phyloP scores from a whole-genome alignment of 805 yeast genomes.

The Candida morakotiae region DNA sequence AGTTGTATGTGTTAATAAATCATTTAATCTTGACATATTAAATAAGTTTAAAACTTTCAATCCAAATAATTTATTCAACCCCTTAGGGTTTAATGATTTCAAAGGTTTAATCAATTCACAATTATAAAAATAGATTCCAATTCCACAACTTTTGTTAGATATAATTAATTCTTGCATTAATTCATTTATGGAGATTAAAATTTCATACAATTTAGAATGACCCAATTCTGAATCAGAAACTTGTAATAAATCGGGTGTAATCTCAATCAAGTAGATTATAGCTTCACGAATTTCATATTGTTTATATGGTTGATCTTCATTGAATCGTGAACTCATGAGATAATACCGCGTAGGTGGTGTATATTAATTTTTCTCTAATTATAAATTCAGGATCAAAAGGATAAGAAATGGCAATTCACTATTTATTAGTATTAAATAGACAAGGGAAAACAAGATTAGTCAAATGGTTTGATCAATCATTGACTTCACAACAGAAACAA shows the following conservation, averaged over 20 bases:
- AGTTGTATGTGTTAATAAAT: conserved; percentile 43
- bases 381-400: too few species aligned
- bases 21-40: conserved; percentile 54
- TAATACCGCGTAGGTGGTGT: too few species aligned
- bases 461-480: conserved; percentile 58
- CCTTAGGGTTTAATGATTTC: conserved; percentile 25
- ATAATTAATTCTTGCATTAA: conserved; percentile 64
- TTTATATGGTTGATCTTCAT: conserved; percentile 18
- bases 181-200: conserved; percentile 55
- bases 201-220: conserved; percentile 44
- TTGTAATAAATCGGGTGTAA: conserved; percentile 43
- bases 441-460: conserved; percentile 90
- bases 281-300: conserved; percentile 58
- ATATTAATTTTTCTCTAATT: too few species aligned
- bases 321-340: conserved; percentile 7
- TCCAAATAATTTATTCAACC: conserved; percentile 48
- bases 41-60: conserved; percentile 52
- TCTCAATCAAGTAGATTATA: conserved; percentile 57
- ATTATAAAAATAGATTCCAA: conserved; percentile 68
- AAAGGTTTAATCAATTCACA: conserved; percentile 28
- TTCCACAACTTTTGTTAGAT: conserved; percentile 61
- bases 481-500: conserved; percentile 26
- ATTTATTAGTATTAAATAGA: conserved; percentile 76
- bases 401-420: conserved; percentile 87
- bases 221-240: conserved; percentile 34